Percentiles rank a stretch among this genome's conserved stretches.
phyloP scores from a whole-genome alignment of 2,329 filamentous ascomycete genomes.

The Epichloe festucae region DNA sequence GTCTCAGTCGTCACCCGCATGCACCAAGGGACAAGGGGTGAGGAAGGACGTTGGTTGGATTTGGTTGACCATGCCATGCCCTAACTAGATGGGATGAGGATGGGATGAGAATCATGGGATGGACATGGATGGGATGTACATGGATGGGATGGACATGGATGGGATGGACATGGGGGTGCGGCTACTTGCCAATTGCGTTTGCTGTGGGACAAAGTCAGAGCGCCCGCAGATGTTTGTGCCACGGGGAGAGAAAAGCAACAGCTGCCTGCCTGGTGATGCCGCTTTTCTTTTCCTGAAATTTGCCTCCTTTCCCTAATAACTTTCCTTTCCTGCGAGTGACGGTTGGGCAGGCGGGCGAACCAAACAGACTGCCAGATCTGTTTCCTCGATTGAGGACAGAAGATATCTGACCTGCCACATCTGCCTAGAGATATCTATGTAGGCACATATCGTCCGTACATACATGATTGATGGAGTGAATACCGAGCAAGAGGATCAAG shows the following conservation, averaged over 20 bases:
- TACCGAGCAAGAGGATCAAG: no score
- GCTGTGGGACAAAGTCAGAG: background rate
- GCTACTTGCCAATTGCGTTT: background rate
- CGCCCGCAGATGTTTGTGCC: background rate
- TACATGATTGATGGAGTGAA: no score
- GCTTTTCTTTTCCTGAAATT: background rate
- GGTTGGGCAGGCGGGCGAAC: background rate
- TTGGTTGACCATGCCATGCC: no score
- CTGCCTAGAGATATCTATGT: no score
- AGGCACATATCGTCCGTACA: no score
- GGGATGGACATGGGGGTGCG: background rate
- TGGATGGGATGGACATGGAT: background rate
- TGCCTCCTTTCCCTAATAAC: background rate
- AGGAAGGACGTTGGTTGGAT: background rate
- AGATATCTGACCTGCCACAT: no score
- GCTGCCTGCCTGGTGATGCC: background rate
- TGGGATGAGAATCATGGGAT: background rate
- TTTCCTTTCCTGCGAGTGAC: background rate
- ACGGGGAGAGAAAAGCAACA: background rate
- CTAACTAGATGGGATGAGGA: background rate
- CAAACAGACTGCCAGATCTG: background rate
- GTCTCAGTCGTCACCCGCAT: slow-evolving; percentile 4
- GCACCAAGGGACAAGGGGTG: slow-evolving; percentile 1
- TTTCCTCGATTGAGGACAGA: no score
- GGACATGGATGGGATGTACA: background rate